These are phyloP conservation scores for Dothistroma septosporum DNA, from an alignment of 2,329 filamentous ascomycete genomes.

Conservation along the genomic window DNA sequence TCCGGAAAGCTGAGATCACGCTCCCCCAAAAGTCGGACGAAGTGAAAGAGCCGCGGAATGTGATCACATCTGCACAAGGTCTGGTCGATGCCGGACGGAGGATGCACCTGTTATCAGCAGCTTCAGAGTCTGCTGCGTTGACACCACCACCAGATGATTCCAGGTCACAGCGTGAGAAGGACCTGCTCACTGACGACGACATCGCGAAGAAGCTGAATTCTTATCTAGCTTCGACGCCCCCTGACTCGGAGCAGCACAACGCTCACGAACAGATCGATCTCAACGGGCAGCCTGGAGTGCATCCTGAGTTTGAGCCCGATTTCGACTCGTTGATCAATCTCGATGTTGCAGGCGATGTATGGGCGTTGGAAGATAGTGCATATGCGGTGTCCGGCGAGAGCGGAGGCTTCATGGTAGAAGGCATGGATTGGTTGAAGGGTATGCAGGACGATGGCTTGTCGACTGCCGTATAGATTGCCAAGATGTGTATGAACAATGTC, in stretches of 20 bases:
- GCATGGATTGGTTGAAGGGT: conserved; percentile 36
- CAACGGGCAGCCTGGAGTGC: background rate
- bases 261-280: conserved; percentile 6
- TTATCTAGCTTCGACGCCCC: conserved; percentile 50
- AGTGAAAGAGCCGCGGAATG: conserved; percentile 29
- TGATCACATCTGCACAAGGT: conserved; percentile 43
- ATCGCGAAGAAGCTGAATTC: conserved; percentile 46
- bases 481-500: background rate
- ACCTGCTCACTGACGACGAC: conserved; percentile 42
- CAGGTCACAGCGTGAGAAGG: conserved; percentile 3
- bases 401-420: conserved; percentile 32
- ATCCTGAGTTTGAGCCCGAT: conserved; percentile 33
- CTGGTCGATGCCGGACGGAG: conserved; percentile 45
- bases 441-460: conserved; percentile 27
- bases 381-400: conserved; percentile 34
- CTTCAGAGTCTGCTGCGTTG: conserved; percentile 23
- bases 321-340: conserved; percentile 38
- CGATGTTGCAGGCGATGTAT: conserved; percentile 35
- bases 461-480: background rate
- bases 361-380: conserved; percentile 32
- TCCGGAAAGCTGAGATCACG: conserved; percentile 79
- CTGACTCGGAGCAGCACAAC: conserved; percentile 36
- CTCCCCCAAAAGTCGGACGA: conserved; percentile 45
- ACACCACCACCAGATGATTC: conserved; percentile 31
- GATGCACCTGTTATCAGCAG: conserved; percentile 32